Evolutionary conservation across 2,329 filamentous ascomycete species (phyloP), one percentile per base, ranked within the genome.

Genomic region (Lojkania enalia): DNA sequence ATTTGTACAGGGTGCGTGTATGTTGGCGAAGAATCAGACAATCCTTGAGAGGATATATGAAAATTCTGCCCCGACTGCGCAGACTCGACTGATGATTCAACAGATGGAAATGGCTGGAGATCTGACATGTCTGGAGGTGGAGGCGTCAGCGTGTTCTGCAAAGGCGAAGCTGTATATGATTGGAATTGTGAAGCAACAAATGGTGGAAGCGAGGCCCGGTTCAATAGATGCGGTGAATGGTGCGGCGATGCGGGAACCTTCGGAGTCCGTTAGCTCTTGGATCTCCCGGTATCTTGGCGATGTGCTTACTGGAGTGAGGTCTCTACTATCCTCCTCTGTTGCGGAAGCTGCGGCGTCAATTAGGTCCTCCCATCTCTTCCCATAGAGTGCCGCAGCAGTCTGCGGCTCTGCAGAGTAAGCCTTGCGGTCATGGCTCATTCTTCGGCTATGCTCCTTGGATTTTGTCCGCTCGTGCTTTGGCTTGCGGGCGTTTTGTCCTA

Each of bases 311-410:
- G 88, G 88, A 67, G 89, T 95, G 66, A 92, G 82, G 70, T 96
- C 91, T 64, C 81, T 75, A 55, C 91, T 90, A 67, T 95, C 90
- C 64, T 94, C 92, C 73, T 95, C 91, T 2, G 90, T 95, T 20
- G 91, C 90, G 50, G 90, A 96, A 21, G 92, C 90, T 42, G 88
- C 92, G 40, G 92, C 92, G 71, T 96, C 91, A 54, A 97, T 95
- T 49, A 97, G 78, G 70, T 97, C 92, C 71, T 96, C 90, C 94
- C 92, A 97, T 61, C 92, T 81, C 74, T 94, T 95, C 54, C 89
- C 90, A 71, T 88, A 83, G 37, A 80, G 75, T 59, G 79, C 82
- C 14, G 80, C 87, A 48, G 87, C 86, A 15, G 82, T 84, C 44
- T 86, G 82, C 18, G 91, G 90, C 70, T 96, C 92, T 31, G 88